Conservation (phyloP, 2,329 filamentous ascomycete genomes). For the Sordariomycetes sp. region DNA sequence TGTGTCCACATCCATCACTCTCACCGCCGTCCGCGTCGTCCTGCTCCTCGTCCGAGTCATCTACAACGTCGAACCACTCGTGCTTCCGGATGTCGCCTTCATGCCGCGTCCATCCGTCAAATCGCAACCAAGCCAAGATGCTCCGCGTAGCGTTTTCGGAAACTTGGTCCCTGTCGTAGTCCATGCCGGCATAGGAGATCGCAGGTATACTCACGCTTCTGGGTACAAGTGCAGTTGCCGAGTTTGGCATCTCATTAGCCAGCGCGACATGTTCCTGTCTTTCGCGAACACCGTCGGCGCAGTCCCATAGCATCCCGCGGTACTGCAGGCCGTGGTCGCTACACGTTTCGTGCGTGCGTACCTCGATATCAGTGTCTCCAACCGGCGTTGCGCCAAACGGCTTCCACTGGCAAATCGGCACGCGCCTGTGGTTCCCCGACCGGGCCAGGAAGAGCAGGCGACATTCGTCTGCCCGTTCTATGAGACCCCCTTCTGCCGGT, state of each 20-base stretch:
- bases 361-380: conserved; percentile 16
- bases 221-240: not conserved
- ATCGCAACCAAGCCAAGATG: conserved; percentile 17
- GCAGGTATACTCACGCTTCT: not conserved
- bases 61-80: conserved; percentile 13
- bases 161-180: conserved; percentile 9
- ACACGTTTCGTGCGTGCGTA: conserved; percentile 15
- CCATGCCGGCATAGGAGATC: conserved; percentile 6
- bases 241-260: not conserved
- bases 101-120: conserved; percentile 11
- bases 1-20: not conserved
- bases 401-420: conserved; percentile 16
- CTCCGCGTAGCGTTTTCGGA: conserved; percentile 18
- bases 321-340: conserved; percentile 13
- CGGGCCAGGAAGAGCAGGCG: conserved; percentile 17
- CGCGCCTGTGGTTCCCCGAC: conserved; percentile 10
- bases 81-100: conserved; percentile 13
- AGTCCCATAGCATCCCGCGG: conserved; percentile 11
- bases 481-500: conserved; percentile 8
- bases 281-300: conserved; percentile 6
- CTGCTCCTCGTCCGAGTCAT: conserved; percentile 15
- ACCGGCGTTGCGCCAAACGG: conserved; percentile 17
- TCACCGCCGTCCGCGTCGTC: not conserved
- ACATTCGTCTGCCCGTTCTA: conserved; percentile 15
- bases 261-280: not conserved